phyloP scores from a whole-genome alignment of 352 stramenopile species.

The Aphanomyces stellatus region DNA sequence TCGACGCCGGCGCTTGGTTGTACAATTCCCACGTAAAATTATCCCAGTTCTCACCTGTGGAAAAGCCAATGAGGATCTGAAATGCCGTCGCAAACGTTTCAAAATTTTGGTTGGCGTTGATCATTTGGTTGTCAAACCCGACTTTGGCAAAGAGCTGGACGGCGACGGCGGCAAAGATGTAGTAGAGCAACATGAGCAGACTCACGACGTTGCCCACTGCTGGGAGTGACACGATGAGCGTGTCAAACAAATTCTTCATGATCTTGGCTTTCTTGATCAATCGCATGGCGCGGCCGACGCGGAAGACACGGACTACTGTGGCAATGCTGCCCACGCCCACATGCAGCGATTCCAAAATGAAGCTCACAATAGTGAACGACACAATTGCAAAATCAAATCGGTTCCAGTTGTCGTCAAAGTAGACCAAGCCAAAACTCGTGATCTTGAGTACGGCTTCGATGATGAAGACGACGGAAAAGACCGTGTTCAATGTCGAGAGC shows the following conservation, averaged over 20 bases:
- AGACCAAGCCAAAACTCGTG: conserved; percentile 54
- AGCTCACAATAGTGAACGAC: conserved; percentile 45
- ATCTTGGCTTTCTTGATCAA: conserved; percentile 82
- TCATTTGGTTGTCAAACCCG: conserved; percentile 32
- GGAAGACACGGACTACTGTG: conserved; percentile 87
- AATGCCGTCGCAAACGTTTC: conserved; percentile 85
- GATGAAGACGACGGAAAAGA: conserved; percentile 86
- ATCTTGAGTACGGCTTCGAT: conserved; percentile 85
- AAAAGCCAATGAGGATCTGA: conserved; percentile 81
- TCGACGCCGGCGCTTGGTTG: conserved; percentile 22
- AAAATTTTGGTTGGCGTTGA: conserved; percentile 89
- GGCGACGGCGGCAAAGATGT: conserved; percentile 90
- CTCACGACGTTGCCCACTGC: conserved; percentile 86
- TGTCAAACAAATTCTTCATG: conserved; percentile 84
- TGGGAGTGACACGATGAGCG: conserved; percentile 84
- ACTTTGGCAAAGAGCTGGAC: conserved; percentile 92
- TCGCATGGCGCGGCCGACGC: conserved; percentile 79
- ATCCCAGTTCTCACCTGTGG: conserved; percentile 91
- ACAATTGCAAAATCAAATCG: conserved; percentile 85
- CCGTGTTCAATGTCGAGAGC: conserved; percentile 48
- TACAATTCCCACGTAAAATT: conserved; percentile 29
- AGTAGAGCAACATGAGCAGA: conserved; percentile 88
- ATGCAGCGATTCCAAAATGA: conserved; percentile 38
- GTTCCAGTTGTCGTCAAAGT: conserved; percentile 86
- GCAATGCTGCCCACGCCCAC: conserved; percentile 19